A percentile compares a stretch with the other conserved stretches of the same genome.
These are phyloP conservation scores for Nicotiana tomentosiformis DNA, from an alignment of 257 asterid genomes.

Conservation along the genomic window DNA sequence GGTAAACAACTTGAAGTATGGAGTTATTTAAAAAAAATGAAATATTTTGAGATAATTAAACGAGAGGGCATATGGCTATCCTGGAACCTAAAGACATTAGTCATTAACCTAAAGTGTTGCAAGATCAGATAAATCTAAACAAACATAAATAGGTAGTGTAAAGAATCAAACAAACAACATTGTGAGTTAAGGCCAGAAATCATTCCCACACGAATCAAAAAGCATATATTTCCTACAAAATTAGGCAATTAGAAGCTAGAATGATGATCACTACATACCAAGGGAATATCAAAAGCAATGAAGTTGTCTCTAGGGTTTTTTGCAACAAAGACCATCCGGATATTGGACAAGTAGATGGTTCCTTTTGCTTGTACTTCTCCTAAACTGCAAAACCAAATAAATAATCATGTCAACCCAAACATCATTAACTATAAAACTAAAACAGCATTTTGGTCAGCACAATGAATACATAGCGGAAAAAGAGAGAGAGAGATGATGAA, in stretches of 20 bases:
- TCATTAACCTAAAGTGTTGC: background rate
- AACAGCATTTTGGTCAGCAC: background rate
- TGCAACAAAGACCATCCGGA: conserved; percentile 94
- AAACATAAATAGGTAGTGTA: background rate
- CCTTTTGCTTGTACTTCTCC: conserved; percentile 85
- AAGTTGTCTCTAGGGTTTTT: conserved; percentile 50
- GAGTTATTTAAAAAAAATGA: background rate
- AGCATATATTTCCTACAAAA: background rate
- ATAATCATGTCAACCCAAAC: background rate
- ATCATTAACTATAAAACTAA: background rate
- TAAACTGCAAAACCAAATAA: conserved; percentile 32
- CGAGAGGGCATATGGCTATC: background rate
- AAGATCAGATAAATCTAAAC: background rate
- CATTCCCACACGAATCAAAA: background rate
- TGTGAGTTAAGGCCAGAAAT: background rate
- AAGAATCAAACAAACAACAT: background rate
- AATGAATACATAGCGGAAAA: background rate
- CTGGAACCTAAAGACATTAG: background rate
- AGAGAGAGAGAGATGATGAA: too few relatives aligned
- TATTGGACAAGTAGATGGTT: conserved; percentile 73
- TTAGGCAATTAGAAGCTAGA: background rate
- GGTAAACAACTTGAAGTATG: background rate
- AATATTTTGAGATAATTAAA: background rate
- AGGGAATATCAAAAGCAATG: conserved; percentile 76
- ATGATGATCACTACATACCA: conserved; percentile 39